Conservation (phyloP, 352 stramenopile genomes). For the Peronospora destructor region DNA sequence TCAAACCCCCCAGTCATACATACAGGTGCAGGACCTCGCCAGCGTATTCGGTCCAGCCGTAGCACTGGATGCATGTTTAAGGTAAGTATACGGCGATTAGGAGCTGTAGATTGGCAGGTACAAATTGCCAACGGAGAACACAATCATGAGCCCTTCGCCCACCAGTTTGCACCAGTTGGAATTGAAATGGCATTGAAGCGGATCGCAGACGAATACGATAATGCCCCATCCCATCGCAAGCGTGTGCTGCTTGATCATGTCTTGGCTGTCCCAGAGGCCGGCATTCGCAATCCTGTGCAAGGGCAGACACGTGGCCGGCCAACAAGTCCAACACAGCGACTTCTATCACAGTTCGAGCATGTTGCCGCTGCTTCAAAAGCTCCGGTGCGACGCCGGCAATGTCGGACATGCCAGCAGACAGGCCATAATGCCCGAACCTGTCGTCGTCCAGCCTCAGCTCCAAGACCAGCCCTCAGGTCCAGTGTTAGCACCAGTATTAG, state of each 20-base stretch:
- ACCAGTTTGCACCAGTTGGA: neutral
- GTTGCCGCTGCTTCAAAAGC: neutral
- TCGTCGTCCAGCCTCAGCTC: neutral
- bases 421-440: neutral
- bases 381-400: neutral
- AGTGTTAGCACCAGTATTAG: neutral
- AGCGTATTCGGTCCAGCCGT: neutral
- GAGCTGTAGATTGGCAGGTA: neutral
- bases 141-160: neutral
- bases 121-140: constrained; percentile 1
- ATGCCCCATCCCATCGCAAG: no score
- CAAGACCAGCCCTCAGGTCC: neutral
- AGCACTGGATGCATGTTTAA: constrained; percentile 1
- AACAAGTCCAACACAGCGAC: neutral
- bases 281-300: no score
- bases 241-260: neutral
- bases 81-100: neutral
- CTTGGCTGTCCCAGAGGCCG: neutral
- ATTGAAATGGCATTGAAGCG: neutral
- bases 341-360: neutral
- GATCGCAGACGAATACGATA: neutral
- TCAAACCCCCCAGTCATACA: constrained; percentile 1
- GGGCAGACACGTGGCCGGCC: no score
- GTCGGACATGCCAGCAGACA: neutral
- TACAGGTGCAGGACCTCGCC: neutral